Conservation (phyloP, 352 stramenopile species). For the Pythium diclinum region DNA sequence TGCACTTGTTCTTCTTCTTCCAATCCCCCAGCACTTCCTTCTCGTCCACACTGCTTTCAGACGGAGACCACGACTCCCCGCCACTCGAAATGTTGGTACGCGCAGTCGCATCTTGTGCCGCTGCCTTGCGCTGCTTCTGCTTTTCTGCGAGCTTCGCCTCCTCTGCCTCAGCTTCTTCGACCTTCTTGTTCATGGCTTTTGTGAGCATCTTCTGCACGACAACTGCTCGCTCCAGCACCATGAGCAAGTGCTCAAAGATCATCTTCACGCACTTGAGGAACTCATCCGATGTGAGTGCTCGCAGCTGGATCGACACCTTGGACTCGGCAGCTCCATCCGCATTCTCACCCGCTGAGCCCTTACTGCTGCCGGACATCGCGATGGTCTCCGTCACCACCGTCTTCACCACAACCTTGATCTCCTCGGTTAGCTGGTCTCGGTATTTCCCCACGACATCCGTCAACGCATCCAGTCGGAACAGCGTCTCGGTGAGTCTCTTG, state of each 20-base stretch:
- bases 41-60: slow-evolving; percentile 40
- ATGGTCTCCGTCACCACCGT: slow-evolving; percentile 89
- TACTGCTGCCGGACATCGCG: slow-evolving; percentile 53
- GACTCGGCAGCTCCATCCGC: slow-evolving; percentile 39
- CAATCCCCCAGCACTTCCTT: slow-evolving; percentile 62
- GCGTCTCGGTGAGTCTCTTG: slow-evolving; percentile 56
- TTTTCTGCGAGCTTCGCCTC: slow-evolving; percentile 33
- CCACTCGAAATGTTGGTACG: background rate
- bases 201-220: slow-evolving; percentile 72
- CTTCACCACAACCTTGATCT: slow-evolving; percentile 87
- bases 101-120: background rate
- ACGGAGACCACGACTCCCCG: slow-evolving; percentile 37
- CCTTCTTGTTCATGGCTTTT: slow-evolving; percentile 72
- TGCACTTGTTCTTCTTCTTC: slow-evolving; percentile 71
- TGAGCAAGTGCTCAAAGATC: slow-evolving; percentile 87
- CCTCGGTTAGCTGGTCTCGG: slow-evolving; percentile 76
- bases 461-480: slow-evolving; percentile 75
- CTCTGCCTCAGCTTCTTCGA: slow-evolving; percentile 41
- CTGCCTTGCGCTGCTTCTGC: background rate
- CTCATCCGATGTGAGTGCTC: slow-evolving; percentile 75
- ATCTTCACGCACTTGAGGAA: slow-evolving; percentile 87
- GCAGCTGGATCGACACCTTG: slow-evolving; percentile 82
- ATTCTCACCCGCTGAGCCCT: slow-evolving; percentile 22
- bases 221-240: slow-evolving; percentile 76
- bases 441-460: slow-evolving; percentile 73